phyloP scores from a whole-genome alignment of 768 basidiomycete species.

The Trametes gibbosa region DNA sequence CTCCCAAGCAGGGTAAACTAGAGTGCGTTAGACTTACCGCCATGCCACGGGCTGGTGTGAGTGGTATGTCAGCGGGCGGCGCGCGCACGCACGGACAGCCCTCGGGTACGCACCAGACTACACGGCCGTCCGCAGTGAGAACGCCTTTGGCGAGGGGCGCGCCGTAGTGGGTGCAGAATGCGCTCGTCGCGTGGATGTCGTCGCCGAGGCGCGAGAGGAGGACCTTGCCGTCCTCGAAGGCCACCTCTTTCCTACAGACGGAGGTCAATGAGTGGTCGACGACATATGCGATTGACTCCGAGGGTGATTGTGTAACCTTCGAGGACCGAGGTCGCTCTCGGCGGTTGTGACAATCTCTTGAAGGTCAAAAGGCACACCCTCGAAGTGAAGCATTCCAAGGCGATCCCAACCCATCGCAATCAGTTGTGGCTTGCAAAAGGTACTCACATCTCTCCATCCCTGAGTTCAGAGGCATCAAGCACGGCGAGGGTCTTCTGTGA shows the following conservation, averaged over 20 bases:
- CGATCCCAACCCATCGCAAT: neutral
- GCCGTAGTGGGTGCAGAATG: slow-evolving; percentile 90
- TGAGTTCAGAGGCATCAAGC: slow-evolving; percentile 43
- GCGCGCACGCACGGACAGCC: neutral
- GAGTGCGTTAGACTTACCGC: slow-evolving; percentile 47
- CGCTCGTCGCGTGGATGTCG: slow-evolving; percentile 74
- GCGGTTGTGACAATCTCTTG: too few species aligned
- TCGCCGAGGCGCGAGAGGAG: slow-evolving; percentile 74
- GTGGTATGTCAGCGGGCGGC: neutral
- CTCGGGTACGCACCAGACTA: slow-evolving; percentile 60
- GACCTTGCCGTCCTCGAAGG: slow-evolving; percentile 78
- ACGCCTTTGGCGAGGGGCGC: slow-evolving; percentile 85
- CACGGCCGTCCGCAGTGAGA: slow-evolving; percentile 70
- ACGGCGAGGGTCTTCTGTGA: slow-evolving; percentile 46
- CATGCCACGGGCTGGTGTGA: slow-evolving; percentile 73
- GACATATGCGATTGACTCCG: neutral
- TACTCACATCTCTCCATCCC: slow-evolving; percentile 55
- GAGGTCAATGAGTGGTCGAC: neutral
- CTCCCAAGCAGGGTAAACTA: neutral
- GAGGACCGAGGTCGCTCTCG: too few species aligned
- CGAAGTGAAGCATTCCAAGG: neutral
- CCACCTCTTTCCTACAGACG: slow-evolving; percentile 71
- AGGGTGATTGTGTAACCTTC: too few species aligned
- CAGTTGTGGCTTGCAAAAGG: too few species aligned
- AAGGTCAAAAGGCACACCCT: neutral